phyloP scores from a whole-genome alignment of 129 eudicot species.

The Smallanthus sonchifolius region DNA sequence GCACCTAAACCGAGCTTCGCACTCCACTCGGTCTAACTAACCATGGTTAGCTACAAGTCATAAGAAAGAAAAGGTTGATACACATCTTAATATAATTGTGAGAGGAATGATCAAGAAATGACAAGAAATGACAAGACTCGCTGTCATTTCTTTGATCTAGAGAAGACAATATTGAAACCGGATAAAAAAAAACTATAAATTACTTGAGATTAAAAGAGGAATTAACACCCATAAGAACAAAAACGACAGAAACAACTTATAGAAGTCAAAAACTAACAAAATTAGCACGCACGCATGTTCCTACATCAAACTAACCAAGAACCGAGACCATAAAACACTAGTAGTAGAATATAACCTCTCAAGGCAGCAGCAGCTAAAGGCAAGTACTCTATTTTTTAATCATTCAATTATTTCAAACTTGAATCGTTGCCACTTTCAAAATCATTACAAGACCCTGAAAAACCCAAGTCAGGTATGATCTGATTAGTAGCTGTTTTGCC shows the following conservation, averaged over 20 bases:
- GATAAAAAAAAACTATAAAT: slow-evolving; percentile 23
- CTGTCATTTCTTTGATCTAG: too few species aligned
- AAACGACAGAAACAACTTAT: background rate
- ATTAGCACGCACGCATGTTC: slow-evolving; percentile 51
- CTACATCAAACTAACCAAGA: slow-evolving; percentile 61
- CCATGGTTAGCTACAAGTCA: background rate
- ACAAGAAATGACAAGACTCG: too few species aligned
- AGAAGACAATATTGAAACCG: background rate
- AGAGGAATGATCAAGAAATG: too few species aligned
- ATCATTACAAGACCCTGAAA: slow-evolving; percentile 72
- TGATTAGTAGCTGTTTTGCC: slow-evolving; percentile 83
- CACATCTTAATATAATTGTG: too few species aligned
- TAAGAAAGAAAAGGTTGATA: background rate
- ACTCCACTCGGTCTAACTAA: too few species aligned
- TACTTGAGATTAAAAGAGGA: slow-evolving; percentile 10
- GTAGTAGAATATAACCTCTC: slow-evolving; percentile 58
- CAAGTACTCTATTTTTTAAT: slow-evolving; percentile 9
- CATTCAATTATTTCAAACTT: slow-evolving; percentile 26
- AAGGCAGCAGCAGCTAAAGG: slow-evolving; percentile 49
- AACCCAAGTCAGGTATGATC: slow-evolving; percentile 35
- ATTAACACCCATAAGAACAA: slow-evolving; percentile 3
- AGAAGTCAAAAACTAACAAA: slow-evolving; percentile 36
- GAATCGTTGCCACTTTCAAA: slow-evolving; percentile 50
- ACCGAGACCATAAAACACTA: slow-evolving; percentile 27
- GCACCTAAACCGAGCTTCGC: too few species aligned